Percentiles rank a stretch among this genome's conserved stretches.
Conservation (phyloP, 768 basidiomycete genomes). For the Macrolepiota albuminosa region DNA sequence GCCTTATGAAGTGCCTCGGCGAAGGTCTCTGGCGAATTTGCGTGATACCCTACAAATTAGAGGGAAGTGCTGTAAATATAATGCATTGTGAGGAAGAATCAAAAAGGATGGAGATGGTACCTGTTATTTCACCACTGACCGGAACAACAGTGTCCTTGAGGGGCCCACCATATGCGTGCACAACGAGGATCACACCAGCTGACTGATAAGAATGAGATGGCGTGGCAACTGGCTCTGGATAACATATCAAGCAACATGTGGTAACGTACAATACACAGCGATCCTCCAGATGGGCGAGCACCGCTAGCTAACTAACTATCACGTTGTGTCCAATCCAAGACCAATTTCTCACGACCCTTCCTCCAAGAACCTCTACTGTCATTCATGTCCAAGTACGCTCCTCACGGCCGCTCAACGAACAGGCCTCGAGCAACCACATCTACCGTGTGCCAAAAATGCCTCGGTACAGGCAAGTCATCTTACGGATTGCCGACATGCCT, state of each 20-base stretch:
- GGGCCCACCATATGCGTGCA: slow-evolving; percentile 92
- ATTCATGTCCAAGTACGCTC: slow-evolving; percentile 76
- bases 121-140: slow-evolving; percentile 63
- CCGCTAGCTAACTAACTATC: no score
- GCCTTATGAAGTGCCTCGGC: slow-evolving; percentile 62
- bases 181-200: slow-evolving; percentile 88
- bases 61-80: background rate
- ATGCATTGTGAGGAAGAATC: background rate
- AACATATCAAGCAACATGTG: slow-evolving; percentile 58
- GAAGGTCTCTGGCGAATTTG: slow-evolving; percentile 57
- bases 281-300: no score
- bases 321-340: background rate
- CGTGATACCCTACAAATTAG: slow-evolving; percentile 65
- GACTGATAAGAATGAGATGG: slow-evolving; percentile 47
- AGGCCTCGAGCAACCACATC: slow-evolving; percentile 58
- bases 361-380: background rate
- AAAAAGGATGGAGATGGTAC: slow-evolving; percentile 23
- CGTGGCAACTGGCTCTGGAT: slow-evolving; percentile 48
- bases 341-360: background rate
- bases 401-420: slow-evolving; percentile 59
- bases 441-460: slow-evolving; percentile 82
- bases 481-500: background rate
- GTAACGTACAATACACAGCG: no score
- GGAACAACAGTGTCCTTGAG: slow-evolving; percentile 88
- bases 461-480: slow-evolving; percentile 51